Evolutionary conservation across 805 yeast genomes (phyloP), one percentile per base, ranked within the genome.

Genomic region (Barnettozyma siamensis): DNA sequence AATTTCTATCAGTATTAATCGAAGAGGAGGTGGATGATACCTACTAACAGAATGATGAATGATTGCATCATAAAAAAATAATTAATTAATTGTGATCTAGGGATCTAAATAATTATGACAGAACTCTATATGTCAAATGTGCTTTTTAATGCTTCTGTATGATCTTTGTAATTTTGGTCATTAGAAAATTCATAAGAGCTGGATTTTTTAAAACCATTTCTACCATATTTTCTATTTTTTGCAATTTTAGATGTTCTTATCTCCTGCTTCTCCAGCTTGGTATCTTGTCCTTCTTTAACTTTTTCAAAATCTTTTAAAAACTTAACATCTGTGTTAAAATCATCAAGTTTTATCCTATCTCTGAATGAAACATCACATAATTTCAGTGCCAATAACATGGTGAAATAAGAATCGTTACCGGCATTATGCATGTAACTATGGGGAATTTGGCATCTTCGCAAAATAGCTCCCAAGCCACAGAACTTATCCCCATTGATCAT

Each of bases 401-500:
- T 82, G 47, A 69, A 79, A 50, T 78, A 76, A 7, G 86, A 76
- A 57, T 82, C 89, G 52, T 82, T 82, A 3, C 80, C 85, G 2
- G 84, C 88, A 54, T 82, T 82, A 55, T 82, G 88, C 35, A 82
- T 60, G 47, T 66, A 69, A 1, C 78, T 70, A 52, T 76, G 78
- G 1, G 85, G 83, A 6, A 82, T 66, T 21, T 64, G 62, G 37
- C 76, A 59, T 36, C 67, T 54, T 31, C 73, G 57, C 15, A 80
- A 60, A 0, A 75, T 56, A 17, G 68, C 70, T 13, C 74, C 67
- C 33, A 82, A 55, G 3, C 69, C 62, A 6, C 75, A 73, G 28
- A 62, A 53, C 9, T 51, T 51, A 4, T 40, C 28, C 2, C 78
- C 72, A 43, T 65, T 68, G 3, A 72, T 59, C 3, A 58, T 33